Conservation (phyloP, 495 filamentous ascomycete genomes). For the Penicillium soppii region DNA sequence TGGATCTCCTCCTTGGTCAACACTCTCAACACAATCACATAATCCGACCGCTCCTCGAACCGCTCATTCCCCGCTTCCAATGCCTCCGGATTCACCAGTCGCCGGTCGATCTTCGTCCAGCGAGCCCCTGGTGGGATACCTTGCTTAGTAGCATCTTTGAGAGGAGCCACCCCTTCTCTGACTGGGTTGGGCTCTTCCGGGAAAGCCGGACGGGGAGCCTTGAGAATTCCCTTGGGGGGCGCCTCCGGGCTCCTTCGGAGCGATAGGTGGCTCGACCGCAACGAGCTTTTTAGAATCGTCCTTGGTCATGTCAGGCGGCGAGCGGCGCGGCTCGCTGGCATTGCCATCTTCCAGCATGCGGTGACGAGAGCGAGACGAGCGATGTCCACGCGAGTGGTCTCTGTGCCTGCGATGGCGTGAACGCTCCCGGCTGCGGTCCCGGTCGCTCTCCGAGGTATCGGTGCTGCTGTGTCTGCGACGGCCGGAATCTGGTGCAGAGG, state of each 20-base stretch:
- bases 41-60: slow-evolving; percentile 76
- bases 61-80: slow-evolving; percentile 74
- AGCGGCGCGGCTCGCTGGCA: slow-evolving; percentile 9
- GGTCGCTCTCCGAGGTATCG: slow-evolving; percentile 20
- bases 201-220: slow-evolving; percentile 70
- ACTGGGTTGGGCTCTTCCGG: slow-evolving; percentile 75
- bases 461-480: slow-evolving; percentile 26
- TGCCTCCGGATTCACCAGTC: slow-evolving; percentile 79
- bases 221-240: slow-evolving; percentile 68
- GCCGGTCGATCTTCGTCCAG: slow-evolving; percentile 87
- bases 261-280: slow-evolving; percentile 26
- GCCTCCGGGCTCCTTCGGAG: slow-evolving; percentile 36
- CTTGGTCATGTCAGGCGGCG: slow-evolving; percentile 13
- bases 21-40: slow-evolving; percentile 81
- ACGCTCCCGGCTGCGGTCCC: slow-evolving; percentile 15
- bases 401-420: slow-evolving; percentile 10
- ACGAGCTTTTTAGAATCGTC: slow-evolving; percentile 29
- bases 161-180: slow-evolving; percentile 84
- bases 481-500: slow-evolving; percentile 16
- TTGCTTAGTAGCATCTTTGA: slow-evolving; percentile 74
- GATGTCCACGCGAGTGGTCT: slow-evolving; percentile 12
- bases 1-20: slow-evolving; percentile 81
- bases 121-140: slow-evolving; percentile 74
- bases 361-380: slow-evolving; percentile 26
- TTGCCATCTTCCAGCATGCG: slow-evolving; percentile 18